Evolutionary conservation across 2,329 filamentous ascomycete genomes (phyloP).

Genomic region (Alternaria burnsii): DNA sequence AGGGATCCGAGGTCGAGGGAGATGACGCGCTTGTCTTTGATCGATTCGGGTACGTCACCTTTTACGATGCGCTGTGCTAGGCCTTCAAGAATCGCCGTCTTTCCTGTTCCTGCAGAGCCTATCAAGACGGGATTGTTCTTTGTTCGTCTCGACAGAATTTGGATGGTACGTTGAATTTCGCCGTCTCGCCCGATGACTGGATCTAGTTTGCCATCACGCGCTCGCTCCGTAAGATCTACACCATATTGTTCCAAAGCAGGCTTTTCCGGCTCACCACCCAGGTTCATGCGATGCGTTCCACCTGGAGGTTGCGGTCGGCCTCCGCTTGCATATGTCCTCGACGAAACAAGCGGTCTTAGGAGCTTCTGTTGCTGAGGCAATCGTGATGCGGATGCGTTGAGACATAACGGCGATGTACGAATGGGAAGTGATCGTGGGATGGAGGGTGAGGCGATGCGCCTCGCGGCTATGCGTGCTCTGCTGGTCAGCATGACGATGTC

Average conservation of each 20-base stretch:
- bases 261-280: constrained; percentile 80
- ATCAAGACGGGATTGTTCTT: constrained; percentile 98
- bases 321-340: constrained; percentile 66
- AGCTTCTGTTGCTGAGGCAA: constrained; percentile 7
- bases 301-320: constrained; percentile 83
- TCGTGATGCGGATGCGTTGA: constrained; percentile 30
- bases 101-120: constrained; percentile 88
- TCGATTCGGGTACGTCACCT: constrained; percentile 93
- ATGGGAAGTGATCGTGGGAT: constrained; percentile 23
- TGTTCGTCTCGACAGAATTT: constrained; percentile 88
- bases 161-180: constrained; percentile 93
- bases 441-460: constrained; percentile 40
- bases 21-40: constrained; percentile 93
- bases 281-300: constrained; percentile 92
- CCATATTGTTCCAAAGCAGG: constrained; percentile 90
- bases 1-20: constrained; percentile 88
- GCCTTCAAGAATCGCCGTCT: constrained; percentile 92
- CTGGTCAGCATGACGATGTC: constrained; percentile 46
- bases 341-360: constrained; percentile 50
- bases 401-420: constrained; percentile 33
- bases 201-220: constrained; percentile 88
- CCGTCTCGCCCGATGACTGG: constrained; percentile 92
- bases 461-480: constrained; percentile 46
- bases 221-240: constrained; percentile 85
- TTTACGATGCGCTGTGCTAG: constrained; percentile 87